phyloP scores from a whole-genome alignment of 148 eudicot species.

The Rhododendron ferrugineum region DNA sequence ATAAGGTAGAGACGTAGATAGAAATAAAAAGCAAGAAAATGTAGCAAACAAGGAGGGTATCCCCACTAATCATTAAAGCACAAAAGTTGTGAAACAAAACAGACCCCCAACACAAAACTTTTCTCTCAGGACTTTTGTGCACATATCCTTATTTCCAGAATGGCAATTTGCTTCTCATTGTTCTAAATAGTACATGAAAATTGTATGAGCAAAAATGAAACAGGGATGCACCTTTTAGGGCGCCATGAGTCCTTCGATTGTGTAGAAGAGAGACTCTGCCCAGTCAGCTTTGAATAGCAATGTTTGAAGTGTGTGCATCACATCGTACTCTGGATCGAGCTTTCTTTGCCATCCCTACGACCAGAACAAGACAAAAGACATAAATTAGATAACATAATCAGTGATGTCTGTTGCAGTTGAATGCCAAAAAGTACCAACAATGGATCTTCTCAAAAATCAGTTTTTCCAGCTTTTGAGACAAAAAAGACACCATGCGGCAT shows the following conservation, averaged over 20 bases:
- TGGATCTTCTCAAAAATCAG: background rate
- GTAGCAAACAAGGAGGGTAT: background rate
- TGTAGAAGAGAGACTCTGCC: conserved; percentile 63
- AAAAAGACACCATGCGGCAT: background rate
- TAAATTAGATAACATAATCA: background rate
- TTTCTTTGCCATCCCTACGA: conserved; percentile 80
- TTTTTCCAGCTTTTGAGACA: background rate
- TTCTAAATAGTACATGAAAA: conserved; percentile 2
- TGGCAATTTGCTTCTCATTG: background rate
- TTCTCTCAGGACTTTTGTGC: background rate
- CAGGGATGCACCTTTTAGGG: conserved; percentile 32
- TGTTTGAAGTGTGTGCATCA: conserved; percentile 47
- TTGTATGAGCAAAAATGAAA: background rate
- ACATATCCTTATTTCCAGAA: conserved; percentile 5
- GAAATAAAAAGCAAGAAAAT: background rate
- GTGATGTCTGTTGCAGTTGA: background rate
- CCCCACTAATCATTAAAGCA: background rate
- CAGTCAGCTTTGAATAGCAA: conserved; percentile 68
- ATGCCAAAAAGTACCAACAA: background rate
- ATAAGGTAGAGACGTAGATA: background rate
- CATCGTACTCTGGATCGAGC: conserved; percentile 73
- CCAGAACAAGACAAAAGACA: background rate
- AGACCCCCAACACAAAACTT: background rate
- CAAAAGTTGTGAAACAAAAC: background rate
- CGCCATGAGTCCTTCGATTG: conserved; percentile 69